These are phyloP conservation scores for Biscutella laevigata DNA, from an alignment of 441 rosid species.

Conservation along the genomic window DNA sequence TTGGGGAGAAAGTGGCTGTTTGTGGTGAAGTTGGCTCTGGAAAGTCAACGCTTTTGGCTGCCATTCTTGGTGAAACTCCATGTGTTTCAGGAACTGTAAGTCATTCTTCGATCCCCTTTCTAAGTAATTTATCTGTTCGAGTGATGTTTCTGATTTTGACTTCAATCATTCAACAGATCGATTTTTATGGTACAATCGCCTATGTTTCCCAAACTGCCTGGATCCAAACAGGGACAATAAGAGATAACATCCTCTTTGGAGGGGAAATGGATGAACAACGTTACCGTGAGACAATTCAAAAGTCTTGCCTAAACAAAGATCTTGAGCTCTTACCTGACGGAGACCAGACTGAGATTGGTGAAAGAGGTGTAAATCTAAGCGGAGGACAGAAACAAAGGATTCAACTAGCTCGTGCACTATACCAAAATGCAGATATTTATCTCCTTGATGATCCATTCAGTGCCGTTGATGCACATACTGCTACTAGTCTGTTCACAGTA, in stretches of 20 bases:
- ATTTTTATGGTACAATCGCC: slow-evolving; percentile 69
- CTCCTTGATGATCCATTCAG: slow-evolving; percentile 97
- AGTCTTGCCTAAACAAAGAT: slow-evolving; percentile 79
- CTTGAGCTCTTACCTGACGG: slow-evolving; percentile 80
- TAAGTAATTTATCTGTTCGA: neutral
- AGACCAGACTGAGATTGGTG: slow-evolving; percentile 90
- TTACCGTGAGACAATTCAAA: slow-evolving; percentile 75
- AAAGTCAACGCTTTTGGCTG: slow-evolving; percentile 79
- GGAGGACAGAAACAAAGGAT: slow-evolving; percentile 97
- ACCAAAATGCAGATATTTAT: slow-evolving; percentile 85
- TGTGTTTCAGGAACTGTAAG: slow-evolving; percentile 64
- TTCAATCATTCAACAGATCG: slow-evolving; percentile 40
- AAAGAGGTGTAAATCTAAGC: slow-evolving; percentile 94
- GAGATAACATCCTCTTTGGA: slow-evolving; percentile 80
- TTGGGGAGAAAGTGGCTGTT: slow-evolving; percentile 72
- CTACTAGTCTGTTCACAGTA: slow-evolving; percentile 84
- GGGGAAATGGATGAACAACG: slow-evolving; percentile 50
- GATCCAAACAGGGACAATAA: slow-evolving; percentile 88
- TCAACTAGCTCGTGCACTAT: slow-evolving; percentile 95
- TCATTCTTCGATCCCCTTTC: neutral
- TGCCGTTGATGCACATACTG: slow-evolving; percentile 96
- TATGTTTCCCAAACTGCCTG: slow-evolving; percentile 95
- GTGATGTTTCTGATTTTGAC: neutral
- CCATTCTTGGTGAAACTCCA: slow-evolving; percentile 89
- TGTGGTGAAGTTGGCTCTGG: slow-evolving; percentile 99